phyloP scores from a whole-genome alignment of 768 basidiomycete genomes.

The Pleurotus djamor region DNA sequence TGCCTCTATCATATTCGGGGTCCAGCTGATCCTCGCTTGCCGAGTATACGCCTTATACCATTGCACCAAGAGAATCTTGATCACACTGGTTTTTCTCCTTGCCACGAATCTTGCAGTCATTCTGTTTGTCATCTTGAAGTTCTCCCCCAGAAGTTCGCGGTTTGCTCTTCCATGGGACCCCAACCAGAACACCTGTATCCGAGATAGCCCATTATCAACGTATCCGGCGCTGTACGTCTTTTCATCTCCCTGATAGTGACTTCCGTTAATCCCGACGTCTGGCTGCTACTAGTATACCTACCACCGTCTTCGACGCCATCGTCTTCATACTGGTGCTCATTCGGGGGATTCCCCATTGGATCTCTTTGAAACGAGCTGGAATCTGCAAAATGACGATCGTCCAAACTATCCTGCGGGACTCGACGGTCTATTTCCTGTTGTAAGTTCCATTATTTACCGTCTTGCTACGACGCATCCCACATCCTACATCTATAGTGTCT shows the following conservation, averaged over 20 bases:
- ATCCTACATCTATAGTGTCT: neutral
- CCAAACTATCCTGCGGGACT: neutral
- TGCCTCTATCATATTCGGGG: neutral
- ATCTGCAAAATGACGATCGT: neutral
- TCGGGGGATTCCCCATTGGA: neutral
- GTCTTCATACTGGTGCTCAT: neutral
- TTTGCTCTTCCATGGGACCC: neutral
- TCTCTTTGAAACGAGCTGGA: neutral
- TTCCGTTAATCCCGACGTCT: neutral
- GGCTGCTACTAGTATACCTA: neutral
- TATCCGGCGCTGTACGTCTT: neutral
- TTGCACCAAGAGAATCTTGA: neutral
- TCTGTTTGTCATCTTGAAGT: neutral
- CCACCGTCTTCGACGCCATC: neutral
- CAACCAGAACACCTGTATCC: neutral
- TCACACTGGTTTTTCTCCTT: neutral
- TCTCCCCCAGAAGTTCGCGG: neutral
- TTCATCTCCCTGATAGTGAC: neutral
- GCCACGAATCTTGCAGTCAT: neutral
- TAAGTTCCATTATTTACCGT: neutral
- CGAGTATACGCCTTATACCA: neutral
- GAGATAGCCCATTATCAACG: neutral
- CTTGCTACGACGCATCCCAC: neutral
- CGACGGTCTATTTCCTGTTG: neutral
- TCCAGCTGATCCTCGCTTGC: neutral